Base-by-base conservation (phyloP, 2,329 filamentous ascomycete genomes). In the Furcasterigmium sp. region DNA sequence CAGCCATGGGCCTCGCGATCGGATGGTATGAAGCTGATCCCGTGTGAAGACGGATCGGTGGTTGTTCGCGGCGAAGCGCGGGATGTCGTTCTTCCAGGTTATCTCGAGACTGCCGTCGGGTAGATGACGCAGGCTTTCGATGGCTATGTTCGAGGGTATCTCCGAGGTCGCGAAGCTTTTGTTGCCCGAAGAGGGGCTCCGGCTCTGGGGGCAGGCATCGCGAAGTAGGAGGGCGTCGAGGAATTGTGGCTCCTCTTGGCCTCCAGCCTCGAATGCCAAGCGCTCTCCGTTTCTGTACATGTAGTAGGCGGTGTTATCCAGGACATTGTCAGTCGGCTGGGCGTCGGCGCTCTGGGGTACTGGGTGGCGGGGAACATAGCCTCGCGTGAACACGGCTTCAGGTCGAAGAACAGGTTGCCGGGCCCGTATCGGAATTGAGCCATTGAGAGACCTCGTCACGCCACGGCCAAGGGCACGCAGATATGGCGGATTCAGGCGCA, bases 181-280 rank as follows among this genome's bases (percentile, higher is more conserved):
- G 48, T 83, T 78, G 36, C 77, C 78, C 2, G 80, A 82, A n/a
- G 75, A 67, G 1, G 66, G 63, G 47, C 81, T 75, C 41, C 76
- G 67, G 56, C 80, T 84, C 10, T 53, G 52, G 0, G 58, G 44
- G 51, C 80, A 84, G 17, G 64, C 61, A 51, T 83, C 79, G 20
- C 80, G 76, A 14, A 82, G 60, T 44, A 57, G 63, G 37, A 48
- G 36, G 2, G 53, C 44, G 17, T 42, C 44, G 9, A 11, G 23
- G 7, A 26, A 26, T 11, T 11, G 23, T n/a, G 28, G 29, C n/a
- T 4, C 13, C 18, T n/a, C 18, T 15, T 10, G 13, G 37, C 19
- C 18, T n/a, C 25, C 14, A 20, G 34, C 10, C 6, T 15, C 14
- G 9, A 26, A 15, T 18, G 23, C 13, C 21, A 35, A 32, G 19